Evolutionary conservation across 371 early-diverging fungal genomes (phyloP).

Genomic region (Circinella minor): DNA sequence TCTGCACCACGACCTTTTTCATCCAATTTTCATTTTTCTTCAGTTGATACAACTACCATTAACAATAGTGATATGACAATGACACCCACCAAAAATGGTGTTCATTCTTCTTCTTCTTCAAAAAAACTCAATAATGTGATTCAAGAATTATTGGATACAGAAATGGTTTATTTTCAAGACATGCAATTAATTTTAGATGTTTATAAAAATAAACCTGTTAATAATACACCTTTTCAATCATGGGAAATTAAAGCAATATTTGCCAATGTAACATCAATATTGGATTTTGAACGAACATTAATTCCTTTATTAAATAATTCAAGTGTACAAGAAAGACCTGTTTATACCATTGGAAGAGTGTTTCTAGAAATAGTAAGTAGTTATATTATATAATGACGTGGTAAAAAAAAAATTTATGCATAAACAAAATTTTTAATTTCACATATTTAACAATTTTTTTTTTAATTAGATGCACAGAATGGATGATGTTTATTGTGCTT

Average conservation of each 20-base stretch:
- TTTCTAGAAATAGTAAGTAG: slow-evolving; percentile 57
- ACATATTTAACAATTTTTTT: background rate
- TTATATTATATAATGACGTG: background rate
- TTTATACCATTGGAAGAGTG: slow-evolving; percentile 53
- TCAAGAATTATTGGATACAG: slow-evolving; percentile 74
- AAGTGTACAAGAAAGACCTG: slow-evolving; percentile 13
- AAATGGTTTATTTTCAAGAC: slow-evolving; percentile 65
- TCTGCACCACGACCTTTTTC: slow-evolving; percentile 2
- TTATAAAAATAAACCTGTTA: background rate
- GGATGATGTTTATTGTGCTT: slow-evolving; percentile 70
- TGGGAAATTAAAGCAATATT: slow-evolving; percentile 66
- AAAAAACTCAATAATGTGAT: slow-evolving; percentile 33
- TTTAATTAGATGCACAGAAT: slow-evolving; percentile 51
- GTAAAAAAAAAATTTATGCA: background rate
- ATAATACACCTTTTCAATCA: background rate
- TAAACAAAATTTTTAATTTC: background rate
- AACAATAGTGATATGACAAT: background rate
- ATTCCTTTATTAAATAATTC: slow-evolving; percentile 40
- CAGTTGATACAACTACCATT: background rate
- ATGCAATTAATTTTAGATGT: slow-evolving; percentile 70
- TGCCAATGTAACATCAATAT: slow-evolving; percentile 61
- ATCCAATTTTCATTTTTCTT: slow-evolving; percentile 4
- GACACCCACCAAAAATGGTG: background rate
- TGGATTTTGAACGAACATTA: slow-evolving; percentile 56
- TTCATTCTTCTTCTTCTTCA: slow-evolving; percentile 1